Evolutionary conservation across 192 early-diverging fungal species (phyloP).

Genomic region (Lunasporangiospora selenospora): DNA sequence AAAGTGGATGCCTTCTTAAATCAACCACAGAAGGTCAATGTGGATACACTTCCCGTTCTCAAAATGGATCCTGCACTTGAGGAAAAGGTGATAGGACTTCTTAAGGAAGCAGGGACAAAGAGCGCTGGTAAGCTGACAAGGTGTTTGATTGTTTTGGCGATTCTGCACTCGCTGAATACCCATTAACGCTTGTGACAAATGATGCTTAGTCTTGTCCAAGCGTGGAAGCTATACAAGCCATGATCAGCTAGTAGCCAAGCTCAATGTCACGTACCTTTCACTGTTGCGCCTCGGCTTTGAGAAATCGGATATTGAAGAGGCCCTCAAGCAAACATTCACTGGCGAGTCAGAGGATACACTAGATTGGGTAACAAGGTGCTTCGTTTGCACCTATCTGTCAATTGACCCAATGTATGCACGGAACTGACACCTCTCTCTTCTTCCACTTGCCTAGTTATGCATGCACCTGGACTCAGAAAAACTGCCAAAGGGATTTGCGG

Average conservation of each 20-base stretch:
- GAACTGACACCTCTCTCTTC: neutral
- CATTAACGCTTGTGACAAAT: too few species aligned
- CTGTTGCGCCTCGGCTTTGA: slow-evolving; percentile 56
- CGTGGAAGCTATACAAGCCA: slow-evolving; percentile 21
- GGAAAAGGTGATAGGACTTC: slow-evolving; percentile 35
- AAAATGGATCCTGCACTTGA: slow-evolving; percentile 48
- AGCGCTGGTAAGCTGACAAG: slow-evolving; percentile 15
- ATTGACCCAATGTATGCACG: neutral
- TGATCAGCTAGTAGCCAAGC: slow-evolving; percentile 49
- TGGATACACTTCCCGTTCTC: slow-evolving; percentile 38
- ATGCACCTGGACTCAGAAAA: slow-evolving; percentile 47
- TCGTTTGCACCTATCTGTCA: neutral
- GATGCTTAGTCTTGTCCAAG: too few species aligned
- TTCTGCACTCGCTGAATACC: neutral
- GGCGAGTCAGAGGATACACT: slow-evolving; percentile 49
- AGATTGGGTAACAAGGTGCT: slow-evolving; percentile 56
- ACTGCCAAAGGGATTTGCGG: slow-evolving; percentile 54
- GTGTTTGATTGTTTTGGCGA: neutral
- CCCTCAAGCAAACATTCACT: slow-evolving; percentile 46
- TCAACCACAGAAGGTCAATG: slow-evolving; percentile 36
- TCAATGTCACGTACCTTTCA: slow-evolving; percentile 54
- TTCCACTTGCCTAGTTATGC: slow-evolving; percentile 28
- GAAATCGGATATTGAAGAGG: slow-evolving; percentile 48
- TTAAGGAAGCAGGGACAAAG: slow-evolving; percentile 43
- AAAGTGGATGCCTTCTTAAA: slow-evolving; percentile 50